phyloP scores from a whole-genome alignment of 2,329 filamentous ascomycete species.

The Xylariaceae sp. region DNA sequence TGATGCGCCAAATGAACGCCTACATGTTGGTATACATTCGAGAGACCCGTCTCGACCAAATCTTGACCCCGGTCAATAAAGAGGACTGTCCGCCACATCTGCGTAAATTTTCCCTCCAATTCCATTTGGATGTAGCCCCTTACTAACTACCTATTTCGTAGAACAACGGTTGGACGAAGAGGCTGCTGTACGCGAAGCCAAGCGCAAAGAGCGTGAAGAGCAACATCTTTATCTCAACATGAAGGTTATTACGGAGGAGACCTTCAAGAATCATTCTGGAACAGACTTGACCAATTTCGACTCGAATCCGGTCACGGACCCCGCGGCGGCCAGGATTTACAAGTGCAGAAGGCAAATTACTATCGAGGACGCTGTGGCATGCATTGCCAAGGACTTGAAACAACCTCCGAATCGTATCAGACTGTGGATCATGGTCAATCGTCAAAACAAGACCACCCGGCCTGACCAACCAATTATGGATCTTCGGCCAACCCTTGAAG shows the following conservation, averaged over 20 bases:
- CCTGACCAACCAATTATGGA: conserved; percentile 85
- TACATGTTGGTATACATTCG: conserved; percentile 99
- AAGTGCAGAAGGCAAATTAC: conserved; percentile 70
- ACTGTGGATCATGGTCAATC: conserved; percentile 96
- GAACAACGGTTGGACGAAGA: conserved; percentile 78
- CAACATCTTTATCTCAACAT: conserved; percentile 88
- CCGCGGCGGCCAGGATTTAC: conserved; percentile 66
- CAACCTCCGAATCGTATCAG: conserved; percentile 66
- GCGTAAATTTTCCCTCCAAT: conserved; percentile 46
- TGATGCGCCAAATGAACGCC: conserved; percentile 71
- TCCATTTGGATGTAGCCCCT: not conserved
- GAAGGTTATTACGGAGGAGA: conserved; percentile 73
- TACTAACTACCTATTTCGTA: conserved; percentile 31
- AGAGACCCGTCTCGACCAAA: conserved; percentile 74
- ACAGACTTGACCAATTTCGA: conserved; percentile 77
- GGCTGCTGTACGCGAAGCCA: conserved; percentile 65
- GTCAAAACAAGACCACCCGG: conserved; percentile 92
- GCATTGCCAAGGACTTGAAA: conserved; percentile 64
- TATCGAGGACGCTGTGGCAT: conserved; percentile 66
- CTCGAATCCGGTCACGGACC: conserved; percentile 47
- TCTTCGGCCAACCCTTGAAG: conserved; percentile 69
- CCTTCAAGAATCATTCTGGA: conserved; percentile 74
- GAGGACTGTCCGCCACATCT: conserved; percentile 79
- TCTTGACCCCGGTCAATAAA: conserved; percentile 70
- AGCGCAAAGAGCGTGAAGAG: conserved; percentile 84